Evolutionary conservation across 1,284 basidiomycete species (phyloP).

Genomic region (Cerrena zonata): DNA sequence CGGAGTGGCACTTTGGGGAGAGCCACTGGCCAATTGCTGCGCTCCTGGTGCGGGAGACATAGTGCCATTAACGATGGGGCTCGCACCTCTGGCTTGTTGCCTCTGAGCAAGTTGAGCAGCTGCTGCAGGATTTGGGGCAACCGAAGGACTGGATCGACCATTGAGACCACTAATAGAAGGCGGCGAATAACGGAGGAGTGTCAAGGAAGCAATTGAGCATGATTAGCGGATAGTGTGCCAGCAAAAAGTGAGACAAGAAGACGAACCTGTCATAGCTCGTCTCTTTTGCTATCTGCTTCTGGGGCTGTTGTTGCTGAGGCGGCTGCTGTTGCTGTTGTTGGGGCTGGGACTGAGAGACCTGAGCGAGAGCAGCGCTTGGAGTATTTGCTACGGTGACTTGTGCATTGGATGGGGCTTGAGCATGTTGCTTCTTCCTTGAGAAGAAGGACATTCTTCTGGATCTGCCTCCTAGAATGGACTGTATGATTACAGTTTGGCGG

Average conservation of each 20-base stretch:
- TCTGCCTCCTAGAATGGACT: constrained; percentile 49
- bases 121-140: constrained; percentile 20
- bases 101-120: constrained; percentile 16
- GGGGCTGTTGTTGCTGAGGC: constrained; percentile 25
- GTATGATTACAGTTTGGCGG: constrained; percentile 40
- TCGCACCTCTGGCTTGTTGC: constrained; percentile 16
- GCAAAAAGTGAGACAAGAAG: constrained; percentile 6
- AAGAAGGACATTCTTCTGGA: constrained; percentile 83
- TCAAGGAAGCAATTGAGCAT: constrained; percentile 7
- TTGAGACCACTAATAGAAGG: constrained; percentile 24
- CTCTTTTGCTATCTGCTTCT: constrained; percentile 28
- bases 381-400: constrained; percentile 53
- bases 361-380: constrained; percentile 59
- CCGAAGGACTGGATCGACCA: constrained; percentile 28
- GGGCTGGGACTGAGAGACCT: constrained; percentile 23
- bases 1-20: constrained; percentile 26
- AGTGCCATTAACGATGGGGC: constrained; percentile 14
- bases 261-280: constrained; percentile 29
- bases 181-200: constrained; percentile 14
- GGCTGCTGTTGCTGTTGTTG: constrained; percentile 23
- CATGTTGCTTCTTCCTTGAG: constrained; percentile 68
- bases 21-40: constrained; percentile 20
- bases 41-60: constrained; percentile 10
- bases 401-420: constrained; percentile 33
- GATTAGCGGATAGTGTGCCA: constrained; percentile 7